Evolutionary conservation across 441 rosid species (phyloP), one percentile per base, ranked within the genome.

Genomic region (Gossypium schwendimanii): DNA sequence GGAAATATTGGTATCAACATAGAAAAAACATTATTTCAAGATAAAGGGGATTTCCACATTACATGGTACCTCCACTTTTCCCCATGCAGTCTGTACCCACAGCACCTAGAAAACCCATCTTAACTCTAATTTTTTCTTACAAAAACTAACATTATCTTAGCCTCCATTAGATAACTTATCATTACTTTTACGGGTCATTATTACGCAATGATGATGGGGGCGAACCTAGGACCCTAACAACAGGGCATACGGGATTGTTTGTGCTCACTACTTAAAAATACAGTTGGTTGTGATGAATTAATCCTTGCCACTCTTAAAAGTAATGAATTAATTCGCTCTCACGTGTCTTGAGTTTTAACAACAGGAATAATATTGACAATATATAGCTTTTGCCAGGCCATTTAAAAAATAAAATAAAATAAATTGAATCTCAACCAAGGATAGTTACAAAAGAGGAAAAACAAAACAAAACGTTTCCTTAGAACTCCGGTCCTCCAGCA

Each of bases 381-480:
- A 6, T 47, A 47, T 14, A 47, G 15, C 52, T 47, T 47, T 14
- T 47, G 17, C n/a, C 60, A 55, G 8, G 58, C 58, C 58, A 53
- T 24, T 60, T n/a, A 60, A 31, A n/a, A 61, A 61, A 31, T 31
- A n/a, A 61, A 61, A 31, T 31, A n/a, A 31, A 61, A 62, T 7
- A 62, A 62, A 36, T 63, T 28, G 28, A 44, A 67, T 50, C 47
- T 36, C 59, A 63, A 63, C 71, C 45, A 33, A 61, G 6, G 47
- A 69, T 21, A 15, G 18, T 21, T 71, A 68, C 62, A 74, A 72
- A 76, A 65, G 2, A 31, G 36, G 11, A 39, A 70, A 47, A 47
- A 47, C 15, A 14, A 47, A 58, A 24, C 6, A 9, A 59, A 15
- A 66, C 1, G 21, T 67, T 7, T 39, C 36, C 9, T 1, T 28